These are phyloP conservation scores for Backusella parvicylindrica DNA, from an alignment of 192 early-diverging fungal genomes.

Conservation along the genomic window DNA sequence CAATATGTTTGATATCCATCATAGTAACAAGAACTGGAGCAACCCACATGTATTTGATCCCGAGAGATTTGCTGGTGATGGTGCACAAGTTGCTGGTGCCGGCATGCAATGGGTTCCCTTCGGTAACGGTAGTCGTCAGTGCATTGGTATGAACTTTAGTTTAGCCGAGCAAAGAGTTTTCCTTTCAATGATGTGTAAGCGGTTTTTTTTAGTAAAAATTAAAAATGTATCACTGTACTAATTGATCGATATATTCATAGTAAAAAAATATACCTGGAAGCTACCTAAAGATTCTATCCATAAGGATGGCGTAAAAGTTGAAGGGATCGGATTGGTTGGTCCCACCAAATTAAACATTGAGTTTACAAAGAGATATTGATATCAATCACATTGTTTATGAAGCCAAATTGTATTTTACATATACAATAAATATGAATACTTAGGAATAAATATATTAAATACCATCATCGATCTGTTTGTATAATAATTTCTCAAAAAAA, in stretches of 20 bases:
- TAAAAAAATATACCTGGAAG: slow-evolving; percentile 18
- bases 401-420: not conserved
- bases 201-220: too few relatives aligned
- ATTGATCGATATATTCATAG: not conserved
- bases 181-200: slow-evolving; percentile 40
- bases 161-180: slow-evolving; percentile 56
- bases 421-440: not conserved
- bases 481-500: too few relatives aligned
- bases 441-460: not conserved
- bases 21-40: slow-evolving; percentile 4
- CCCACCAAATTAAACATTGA: not conserved
- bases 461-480: too few relatives aligned
- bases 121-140: slow-evolving; percentile 51
- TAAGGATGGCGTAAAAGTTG: not conserved
- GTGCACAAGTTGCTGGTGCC: not conserved
- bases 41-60: slow-evolving; percentile 19
- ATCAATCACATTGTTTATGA: not conserved
- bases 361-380: not conserved
- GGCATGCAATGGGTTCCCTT: slow-evolving; percentile 50
- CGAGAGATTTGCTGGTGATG: slow-evolving; percentile 15
- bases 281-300: slow-evolving; percentile 21
- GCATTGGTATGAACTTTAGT: slow-evolving; percentile 61
- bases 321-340: not conserved
- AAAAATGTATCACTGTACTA: not conserved
- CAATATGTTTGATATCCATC: slow-evolving; percentile 15